Conservation (phyloP, 495 filamentous ascomycete genomes). For the Echria macrotheca region DNA sequence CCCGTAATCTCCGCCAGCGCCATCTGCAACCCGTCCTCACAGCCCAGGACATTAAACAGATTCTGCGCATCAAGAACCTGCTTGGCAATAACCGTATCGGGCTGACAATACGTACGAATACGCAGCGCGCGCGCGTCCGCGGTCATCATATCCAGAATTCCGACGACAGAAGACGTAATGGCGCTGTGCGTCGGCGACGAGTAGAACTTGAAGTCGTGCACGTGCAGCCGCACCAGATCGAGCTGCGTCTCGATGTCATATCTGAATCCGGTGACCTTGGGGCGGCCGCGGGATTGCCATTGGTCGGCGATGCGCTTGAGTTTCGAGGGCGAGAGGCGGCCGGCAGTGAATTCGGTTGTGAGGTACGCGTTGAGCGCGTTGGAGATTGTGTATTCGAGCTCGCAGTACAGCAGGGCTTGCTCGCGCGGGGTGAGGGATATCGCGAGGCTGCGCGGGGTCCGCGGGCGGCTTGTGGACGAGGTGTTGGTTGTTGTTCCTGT, state of each 20-base stretch:
- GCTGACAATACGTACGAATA: constrained; percentile 41
- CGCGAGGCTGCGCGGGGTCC: constrained; percentile 16
- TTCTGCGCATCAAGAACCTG: constrained; percentile 37
- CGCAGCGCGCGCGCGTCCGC: constrained; percentile 35
- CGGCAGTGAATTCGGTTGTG: constrained; percentile 31
- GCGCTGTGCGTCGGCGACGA: constrained; percentile 23
- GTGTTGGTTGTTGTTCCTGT: too few species aligned
- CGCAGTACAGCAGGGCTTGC: constrained; percentile 42
- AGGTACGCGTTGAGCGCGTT: constrained; percentile 36
- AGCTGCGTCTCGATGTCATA: constrained; percentile 48
- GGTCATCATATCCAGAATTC: constrained; percentile 37
- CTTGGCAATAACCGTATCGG: constrained; percentile 44
- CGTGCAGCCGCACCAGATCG: constrained; percentile 35
- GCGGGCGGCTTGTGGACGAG: too few species aligned
- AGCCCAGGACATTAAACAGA: constrained; percentile 33
- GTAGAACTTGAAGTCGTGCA: constrained; percentile 40
- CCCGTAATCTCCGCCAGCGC: constrained; percentile 31
- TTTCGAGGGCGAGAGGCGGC: constrained; percentile 32
- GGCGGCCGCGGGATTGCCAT: constrained; percentile 39
- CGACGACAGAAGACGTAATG: constrained; percentile 23
- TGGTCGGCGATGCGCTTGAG: constrained; percentile 31
- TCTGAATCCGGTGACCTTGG: constrained; percentile 38
- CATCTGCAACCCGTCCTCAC: constrained; percentile 27
- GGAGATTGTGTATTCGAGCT: constrained; percentile 36
- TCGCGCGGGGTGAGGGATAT: constrained; percentile 41